Base-by-base conservation (phyloP, 768 basidiomycete genomes). In the Crepidotus variabilis region DNA sequence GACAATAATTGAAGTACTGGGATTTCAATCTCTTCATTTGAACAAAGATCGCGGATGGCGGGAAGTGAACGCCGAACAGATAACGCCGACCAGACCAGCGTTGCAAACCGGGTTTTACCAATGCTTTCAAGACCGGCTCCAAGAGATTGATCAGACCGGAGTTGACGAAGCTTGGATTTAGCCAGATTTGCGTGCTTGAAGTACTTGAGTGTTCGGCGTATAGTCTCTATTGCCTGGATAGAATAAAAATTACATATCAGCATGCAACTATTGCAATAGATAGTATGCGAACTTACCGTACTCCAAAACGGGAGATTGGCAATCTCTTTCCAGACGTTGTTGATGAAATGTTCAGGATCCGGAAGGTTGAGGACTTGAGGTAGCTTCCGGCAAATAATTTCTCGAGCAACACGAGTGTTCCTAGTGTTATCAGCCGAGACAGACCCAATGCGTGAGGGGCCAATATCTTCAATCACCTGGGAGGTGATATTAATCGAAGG, bases 91-190 rank as follows among this genome's bases (percentile, higher is more conserved):
- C 58, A 62, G 11, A 60, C 33, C 0, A 64, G 52, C 2, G 61
- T 61, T 2, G 50, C 52, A 46, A 70, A 70, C 1, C 66, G 51
- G 7, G 67, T 68, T 52, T 66, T 68, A 5, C 67, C 69, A 16
- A 67, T 65, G 33, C 60, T 65, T 47, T 67, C 65, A 3, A 68
- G 65, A 2, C 69, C 69, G 2, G 62, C 48, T 1, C 69, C 66
- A 3, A 28, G 13, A 64, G 50, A 8, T 21, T 33, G n/a, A 10
- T 23, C 36, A 51, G 10, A 10, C 57, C 46, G 2, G 57, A 59
- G 21, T 2, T 45, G 36, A 21, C 53, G 16, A 5, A 65, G 57
- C 22, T 43, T 7, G 4, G 6, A 45, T 43, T 58, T 61, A 2
- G 61, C 56, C 48, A 16, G 2, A 21, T 57, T 57, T 6, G 61